Conservation (phyloP, 345 rosid species). For the Camelina hispida region DNA sequence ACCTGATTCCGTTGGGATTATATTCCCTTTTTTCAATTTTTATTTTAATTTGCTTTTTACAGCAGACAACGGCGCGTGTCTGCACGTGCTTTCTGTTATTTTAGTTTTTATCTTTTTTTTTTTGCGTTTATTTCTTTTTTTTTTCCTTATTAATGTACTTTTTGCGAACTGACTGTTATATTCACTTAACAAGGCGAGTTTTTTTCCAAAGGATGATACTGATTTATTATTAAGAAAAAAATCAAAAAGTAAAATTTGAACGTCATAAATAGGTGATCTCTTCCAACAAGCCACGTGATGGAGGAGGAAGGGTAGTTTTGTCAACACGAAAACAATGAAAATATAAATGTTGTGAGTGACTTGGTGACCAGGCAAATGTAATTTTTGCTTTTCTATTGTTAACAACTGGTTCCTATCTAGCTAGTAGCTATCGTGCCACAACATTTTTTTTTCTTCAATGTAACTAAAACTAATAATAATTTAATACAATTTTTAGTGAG, state of each 20-base stretch:
- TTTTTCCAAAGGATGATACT: neutral
- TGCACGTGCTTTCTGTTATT: conserved; percentile 42
- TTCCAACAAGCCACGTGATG: conserved; percentile 26
- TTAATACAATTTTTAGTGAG: too few relatives aligned
- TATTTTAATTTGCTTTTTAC: neutral
- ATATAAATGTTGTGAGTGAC: neutral
- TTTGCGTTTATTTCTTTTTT: neutral
- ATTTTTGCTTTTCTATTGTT: neutral
- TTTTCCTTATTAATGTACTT: neutral
- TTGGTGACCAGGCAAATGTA: conserved; percentile 7
- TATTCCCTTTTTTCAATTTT: conserved; percentile 24
- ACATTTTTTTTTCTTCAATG: neutral
- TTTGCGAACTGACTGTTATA: conserved; percentile 7
- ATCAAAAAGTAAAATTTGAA: too few relatives aligned
- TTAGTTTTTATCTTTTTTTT: neutral
- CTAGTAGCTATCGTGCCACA: neutral
- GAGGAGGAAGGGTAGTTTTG: neutral
- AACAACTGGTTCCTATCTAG: neutral
- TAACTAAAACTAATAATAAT: neutral
- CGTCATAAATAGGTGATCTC: neutral
- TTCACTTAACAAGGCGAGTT: too few relatives aligned
- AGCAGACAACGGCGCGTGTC: conserved; percentile 38
- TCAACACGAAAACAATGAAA: neutral
- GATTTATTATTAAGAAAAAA: neutral
- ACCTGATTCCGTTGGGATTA: conserved; percentile 48